phyloP scores from a whole-genome alignment of 2,329 filamentous ascomycete genomes.

The Calonectria fujianensis region DNA sequence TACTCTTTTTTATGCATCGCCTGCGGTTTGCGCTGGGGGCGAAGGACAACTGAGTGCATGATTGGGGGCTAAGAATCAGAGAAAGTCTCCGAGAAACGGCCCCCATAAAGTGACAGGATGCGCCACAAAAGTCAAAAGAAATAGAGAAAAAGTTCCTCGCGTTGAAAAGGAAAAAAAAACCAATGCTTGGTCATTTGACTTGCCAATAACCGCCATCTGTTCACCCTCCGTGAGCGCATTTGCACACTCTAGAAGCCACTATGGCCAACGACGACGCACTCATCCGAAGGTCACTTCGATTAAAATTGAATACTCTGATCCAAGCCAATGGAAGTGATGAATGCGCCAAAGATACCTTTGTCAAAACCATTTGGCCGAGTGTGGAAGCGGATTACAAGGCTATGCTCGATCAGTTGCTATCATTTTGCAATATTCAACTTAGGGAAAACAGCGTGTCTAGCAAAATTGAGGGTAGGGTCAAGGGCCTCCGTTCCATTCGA shows the following conservation, averaged over 20 bases:
- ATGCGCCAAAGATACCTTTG: background rate
- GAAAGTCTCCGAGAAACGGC: background rate
- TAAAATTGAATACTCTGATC: background rate
- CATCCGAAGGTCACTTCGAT: background rate
- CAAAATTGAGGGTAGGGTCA: background rate
- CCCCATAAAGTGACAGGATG: background rate
- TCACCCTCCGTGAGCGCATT: background rate
- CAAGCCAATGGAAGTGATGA: background rate
- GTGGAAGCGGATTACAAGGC: background rate
- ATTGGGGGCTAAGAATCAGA: background rate
- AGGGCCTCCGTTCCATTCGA: background rate
- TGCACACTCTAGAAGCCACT: background rate
- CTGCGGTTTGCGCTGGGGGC: background rate
- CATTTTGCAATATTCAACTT: background rate
- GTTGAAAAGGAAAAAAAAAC: too few species aligned
- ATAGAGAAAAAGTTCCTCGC: too few species aligned
- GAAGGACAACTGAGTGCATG: background rate
- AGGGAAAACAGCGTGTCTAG: background rate
- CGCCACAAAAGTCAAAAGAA: background rate
- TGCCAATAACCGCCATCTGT: background rate
- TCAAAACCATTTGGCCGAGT: conserved; percentile 1
- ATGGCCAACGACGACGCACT: background rate
- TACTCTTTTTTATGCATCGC: background rate
- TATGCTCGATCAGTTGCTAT: background rate
- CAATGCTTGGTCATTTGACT: background rate